Percentiles rank a stretch among this genome's conserved stretches.
Conservation (phyloP, 2,329 filamentous ascomycete genomes). For the Calonectria multiphialidica region DNA sequence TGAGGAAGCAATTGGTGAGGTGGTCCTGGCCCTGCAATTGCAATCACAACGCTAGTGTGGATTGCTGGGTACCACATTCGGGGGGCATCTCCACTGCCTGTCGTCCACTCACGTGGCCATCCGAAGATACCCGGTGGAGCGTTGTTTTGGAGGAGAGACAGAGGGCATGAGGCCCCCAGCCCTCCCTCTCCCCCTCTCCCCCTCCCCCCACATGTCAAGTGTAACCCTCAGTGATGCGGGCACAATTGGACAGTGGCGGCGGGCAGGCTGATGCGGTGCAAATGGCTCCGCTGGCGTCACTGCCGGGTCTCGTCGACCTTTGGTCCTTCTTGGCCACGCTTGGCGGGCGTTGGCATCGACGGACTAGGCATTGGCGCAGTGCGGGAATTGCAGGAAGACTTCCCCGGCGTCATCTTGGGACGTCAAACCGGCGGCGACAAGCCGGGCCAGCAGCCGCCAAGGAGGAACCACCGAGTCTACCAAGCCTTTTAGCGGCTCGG, state of each 20-base stretch:
- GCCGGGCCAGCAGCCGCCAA: slow-evolving; percentile 4
- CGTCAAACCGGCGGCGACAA: slow-evolving; percentile 21
- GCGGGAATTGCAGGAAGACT: slow-evolving; percentile 17
- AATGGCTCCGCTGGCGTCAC: not conserved
- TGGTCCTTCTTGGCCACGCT: not conserved
- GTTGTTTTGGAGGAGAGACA: not conserved
- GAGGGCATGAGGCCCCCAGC: slow-evolving; percentile 6
- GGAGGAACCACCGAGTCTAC: slow-evolving; percentile 23
- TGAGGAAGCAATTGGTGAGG: not conserved
- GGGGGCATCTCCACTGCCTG: slow-evolving; percentile 25
- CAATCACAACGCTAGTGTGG: slow-evolving; percentile 16
- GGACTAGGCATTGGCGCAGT: not conserved
- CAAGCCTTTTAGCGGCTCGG: slow-evolving; percentile 41
- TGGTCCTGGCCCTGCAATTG: slow-evolving; percentile 18
- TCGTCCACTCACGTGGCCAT: slow-evolving; percentile 38
- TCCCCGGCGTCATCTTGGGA: slow-evolving; percentile 1
- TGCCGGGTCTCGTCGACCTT: not conserved
- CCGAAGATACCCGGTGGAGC: slow-evolving; percentile 28
- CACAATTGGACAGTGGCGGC: not conserved
- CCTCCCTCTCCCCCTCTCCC: not conserved
- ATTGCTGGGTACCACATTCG: not conserved
- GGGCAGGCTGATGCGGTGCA: not conserved
- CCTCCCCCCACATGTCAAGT: slow-evolving; percentile 8
- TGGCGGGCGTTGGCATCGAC: not conserved
- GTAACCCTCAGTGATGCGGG: not conserved